A percentile compares a stretch with the other conserved stretches of the same genome.
Conservation (phyloP, 1,284 basidiomycete species). For the Neonothopanus nambi region DNA sequence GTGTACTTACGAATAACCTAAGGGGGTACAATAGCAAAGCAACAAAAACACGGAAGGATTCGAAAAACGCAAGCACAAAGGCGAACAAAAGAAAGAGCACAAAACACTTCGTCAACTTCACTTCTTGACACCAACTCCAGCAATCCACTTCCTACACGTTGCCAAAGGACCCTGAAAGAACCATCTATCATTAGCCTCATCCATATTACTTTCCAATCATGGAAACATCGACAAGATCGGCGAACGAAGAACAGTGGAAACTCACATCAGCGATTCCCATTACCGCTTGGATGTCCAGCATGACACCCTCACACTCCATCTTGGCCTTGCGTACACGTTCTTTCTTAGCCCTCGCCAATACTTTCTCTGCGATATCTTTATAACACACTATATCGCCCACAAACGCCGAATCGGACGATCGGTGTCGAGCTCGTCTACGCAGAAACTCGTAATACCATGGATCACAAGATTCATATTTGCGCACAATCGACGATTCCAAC, state of each 20-base stretch:
- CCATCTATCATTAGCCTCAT: not conserved
- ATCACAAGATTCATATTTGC: constrained; percentile 18
- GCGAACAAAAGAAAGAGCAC: not conserved
- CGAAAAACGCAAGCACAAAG: no score
- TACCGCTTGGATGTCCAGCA: constrained; percentile 45
- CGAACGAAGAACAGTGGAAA: constrained; percentile 9
- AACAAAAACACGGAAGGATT: not conserved
- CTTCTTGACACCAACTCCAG: not conserved
- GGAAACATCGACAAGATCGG: not conserved
- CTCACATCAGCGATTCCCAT: constrained; percentile 44
- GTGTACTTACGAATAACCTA: not conserved
- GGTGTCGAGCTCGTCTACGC: constrained; percentile 24
- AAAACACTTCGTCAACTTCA: not conserved
- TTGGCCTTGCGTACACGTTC: constrained; percentile 30
- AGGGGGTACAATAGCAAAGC: not conserved
- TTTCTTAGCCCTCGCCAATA: constrained; percentile 4
- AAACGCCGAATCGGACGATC: not conserved
- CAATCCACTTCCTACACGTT: constrained; percentile 12
- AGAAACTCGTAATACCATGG: constrained; percentile 32
- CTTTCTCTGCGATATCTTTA: not conserved
- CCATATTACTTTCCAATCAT: no score
- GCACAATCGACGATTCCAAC: constrained; percentile 37
- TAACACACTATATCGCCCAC: not conserved
- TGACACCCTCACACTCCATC: constrained; percentile 37
- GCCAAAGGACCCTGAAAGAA: constrained; percentile 1